These are phyloP conservation scores for Eremochloa ophiuroides DNA, from an alignment of 176 grass and related monocot species.

Conservation along the genomic window DNA sequence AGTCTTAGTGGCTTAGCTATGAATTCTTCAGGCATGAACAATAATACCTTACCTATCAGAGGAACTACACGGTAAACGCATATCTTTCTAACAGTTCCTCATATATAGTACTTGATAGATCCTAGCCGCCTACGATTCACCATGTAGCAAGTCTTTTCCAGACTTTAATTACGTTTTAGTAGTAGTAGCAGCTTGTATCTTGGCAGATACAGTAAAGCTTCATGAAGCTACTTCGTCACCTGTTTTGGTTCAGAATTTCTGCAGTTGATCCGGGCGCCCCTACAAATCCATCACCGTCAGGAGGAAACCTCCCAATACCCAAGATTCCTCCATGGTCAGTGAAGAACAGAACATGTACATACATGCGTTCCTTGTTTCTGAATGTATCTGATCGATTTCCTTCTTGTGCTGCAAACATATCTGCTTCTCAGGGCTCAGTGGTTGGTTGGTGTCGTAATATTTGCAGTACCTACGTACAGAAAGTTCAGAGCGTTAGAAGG, in stretches of 20 bases:
- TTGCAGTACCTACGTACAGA: constrained; percentile 52
- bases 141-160: background rate
- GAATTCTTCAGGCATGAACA: constrained; percentile 21
- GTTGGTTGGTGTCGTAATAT: constrained; percentile 25
- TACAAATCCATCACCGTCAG: no score
- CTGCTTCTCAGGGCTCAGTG: constrained; percentile 22
- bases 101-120: no score
- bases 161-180: no score
- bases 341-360: background rate
- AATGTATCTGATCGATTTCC: background rate
- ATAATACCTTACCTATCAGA: background rate
- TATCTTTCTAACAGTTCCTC: no score
- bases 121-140: no score
- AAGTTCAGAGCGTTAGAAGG: constrained; percentile 43
- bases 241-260: constrained; percentile 23
- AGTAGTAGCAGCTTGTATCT: background rate
- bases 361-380: background rate
- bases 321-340: constrained; percentile 46
- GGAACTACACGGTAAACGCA: constrained; percentile 14
- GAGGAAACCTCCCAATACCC: constrained; percentile 39
- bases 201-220: background rate
- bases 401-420: background rate
- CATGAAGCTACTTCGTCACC: no score
- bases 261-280: constrained; percentile 15
- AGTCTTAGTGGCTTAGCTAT: constrained; percentile 4